Percentiles rank a stretch among this genome's conserved stretches.
Evolutionary conservation across 2,329 filamentous ascomycete species (phyloP).

Genomic region (Fusarium mundagurra): DNA sequence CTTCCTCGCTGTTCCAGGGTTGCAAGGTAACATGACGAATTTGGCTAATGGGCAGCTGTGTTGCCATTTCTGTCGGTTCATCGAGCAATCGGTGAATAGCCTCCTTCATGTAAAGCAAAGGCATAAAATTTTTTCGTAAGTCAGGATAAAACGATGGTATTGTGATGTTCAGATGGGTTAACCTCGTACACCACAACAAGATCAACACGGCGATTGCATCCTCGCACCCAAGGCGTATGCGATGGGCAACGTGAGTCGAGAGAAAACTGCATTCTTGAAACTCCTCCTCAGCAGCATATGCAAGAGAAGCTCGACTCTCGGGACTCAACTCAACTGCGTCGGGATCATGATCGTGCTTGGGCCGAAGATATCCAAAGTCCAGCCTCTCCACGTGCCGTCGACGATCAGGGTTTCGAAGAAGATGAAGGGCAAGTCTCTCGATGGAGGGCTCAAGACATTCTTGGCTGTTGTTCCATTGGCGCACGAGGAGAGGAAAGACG

Average conservation of each 20-base stretch:
- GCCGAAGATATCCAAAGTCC: background rate
- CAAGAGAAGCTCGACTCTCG: background rate
- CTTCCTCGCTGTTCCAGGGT: background rate
- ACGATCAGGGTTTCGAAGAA: background rate
- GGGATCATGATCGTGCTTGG: background rate
- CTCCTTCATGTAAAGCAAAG: background rate
- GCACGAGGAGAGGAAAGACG: background rate
- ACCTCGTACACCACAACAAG: background rate
- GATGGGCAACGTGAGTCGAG: background rate
- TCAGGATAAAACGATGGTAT: fast-evolving
- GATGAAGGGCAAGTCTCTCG: background rate
- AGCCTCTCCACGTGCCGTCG: background rate
- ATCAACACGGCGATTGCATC: background rate
- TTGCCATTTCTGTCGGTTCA: no score
- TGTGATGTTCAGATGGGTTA: background rate
- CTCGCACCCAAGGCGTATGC: background rate
- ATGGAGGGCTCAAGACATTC: background rate
- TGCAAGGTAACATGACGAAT: background rate
- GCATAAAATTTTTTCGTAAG: background rate
- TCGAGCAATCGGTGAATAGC: background rate
- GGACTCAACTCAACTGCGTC: background rate
- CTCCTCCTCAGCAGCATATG: background rate
- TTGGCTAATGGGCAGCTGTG: fast-evolving
- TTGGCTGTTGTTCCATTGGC: background rate
- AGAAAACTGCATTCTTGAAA: fast-evolving